Evolutionary conservation across 2,329 filamentous ascomycete genomes (phyloP).

Genomic region (Xylariaceae sp.): DNA sequence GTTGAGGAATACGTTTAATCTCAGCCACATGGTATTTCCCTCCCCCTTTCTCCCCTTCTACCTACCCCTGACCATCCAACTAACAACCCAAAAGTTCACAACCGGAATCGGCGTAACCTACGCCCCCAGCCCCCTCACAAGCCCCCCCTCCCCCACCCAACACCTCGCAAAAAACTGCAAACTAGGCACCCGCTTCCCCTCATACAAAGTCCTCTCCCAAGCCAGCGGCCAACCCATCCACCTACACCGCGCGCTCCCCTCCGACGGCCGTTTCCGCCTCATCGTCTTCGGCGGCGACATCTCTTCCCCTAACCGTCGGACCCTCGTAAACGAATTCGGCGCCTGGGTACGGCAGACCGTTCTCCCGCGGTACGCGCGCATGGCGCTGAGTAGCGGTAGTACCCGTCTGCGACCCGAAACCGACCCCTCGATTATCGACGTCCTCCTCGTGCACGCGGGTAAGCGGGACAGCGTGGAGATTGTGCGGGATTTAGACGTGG

Average conservation of each 20-base stretch:
- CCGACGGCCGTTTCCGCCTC: conserved; percentile 55
- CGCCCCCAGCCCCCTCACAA: conserved; percentile 49
- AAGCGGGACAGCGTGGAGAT: conserved; percentile 45
- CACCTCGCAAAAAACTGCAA: conserved; percentile 40
- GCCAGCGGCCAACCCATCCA: conserved; percentile 51
- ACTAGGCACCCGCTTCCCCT: conserved; percentile 54
- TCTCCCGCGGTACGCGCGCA: conserved; percentile 35
- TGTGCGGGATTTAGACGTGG: conserved; percentile 44
- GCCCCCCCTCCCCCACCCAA: conserved; percentile 36
- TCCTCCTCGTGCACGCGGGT: conserved; percentile 56
- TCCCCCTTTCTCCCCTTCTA: not conserved
- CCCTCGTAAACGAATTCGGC: conserved; percentile 40
- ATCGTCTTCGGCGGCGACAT: conserved; percentile 60
- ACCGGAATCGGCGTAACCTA: conserved; percentile 49
- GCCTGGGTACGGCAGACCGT: conserved; percentile 38
- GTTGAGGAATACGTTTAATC: conserved; percentile 36
- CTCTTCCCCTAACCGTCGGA: conserved; percentile 35
- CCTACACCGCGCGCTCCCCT: conserved; percentile 50
- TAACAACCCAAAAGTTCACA: conserved; percentile 12
- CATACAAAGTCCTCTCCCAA: conserved; percentile 56
- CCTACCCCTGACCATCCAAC: not conserved
- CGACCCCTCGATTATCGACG: conserved; percentile 45
- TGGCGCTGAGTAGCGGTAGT: conserved; percentile 20
- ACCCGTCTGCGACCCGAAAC: conserved; percentile 33
- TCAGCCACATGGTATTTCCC: conserved; percentile 23